Conservation (phyloP, 192 early-diverging fungal genomes). For the Coemansia sp. region DNA sequence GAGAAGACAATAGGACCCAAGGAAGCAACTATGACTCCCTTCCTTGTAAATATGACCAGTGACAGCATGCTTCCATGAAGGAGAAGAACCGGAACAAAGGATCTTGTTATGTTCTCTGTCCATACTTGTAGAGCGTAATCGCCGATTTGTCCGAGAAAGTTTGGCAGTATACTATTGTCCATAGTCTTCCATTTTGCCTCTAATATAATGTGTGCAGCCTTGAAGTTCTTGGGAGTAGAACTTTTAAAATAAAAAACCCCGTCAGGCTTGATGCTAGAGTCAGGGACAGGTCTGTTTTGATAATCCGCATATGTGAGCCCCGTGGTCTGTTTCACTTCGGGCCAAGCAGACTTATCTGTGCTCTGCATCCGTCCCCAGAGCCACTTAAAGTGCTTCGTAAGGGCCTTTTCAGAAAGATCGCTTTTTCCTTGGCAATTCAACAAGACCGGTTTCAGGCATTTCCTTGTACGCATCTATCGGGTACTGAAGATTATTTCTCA, state of each 20-base stretch:
- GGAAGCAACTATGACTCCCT: not conserved
- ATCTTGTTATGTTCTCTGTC: conserved; percentile 6
- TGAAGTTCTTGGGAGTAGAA: not conserved
- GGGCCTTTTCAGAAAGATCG: not conserved
- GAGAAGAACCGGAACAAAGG: conserved; percentile 13
- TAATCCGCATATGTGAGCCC: not conserved
- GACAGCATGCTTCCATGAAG: conserved; percentile 12
- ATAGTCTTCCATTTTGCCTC: not conserved
- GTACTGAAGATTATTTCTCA: not conserved
- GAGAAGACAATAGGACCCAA: conserved; percentile 4
- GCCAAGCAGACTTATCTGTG: not conserved
- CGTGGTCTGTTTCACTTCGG: not conserved
- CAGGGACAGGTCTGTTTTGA: not conserved
- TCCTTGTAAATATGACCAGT: conserved; percentile 22
- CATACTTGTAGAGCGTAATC: conserved; percentile 15
- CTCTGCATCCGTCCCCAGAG: not conserved
- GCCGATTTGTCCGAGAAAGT: conserved; percentile 27
- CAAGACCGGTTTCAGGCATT: not conserved
- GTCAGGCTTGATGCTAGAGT: not conserved
- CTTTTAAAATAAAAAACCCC: not conserved
- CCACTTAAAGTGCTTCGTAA: not conserved
- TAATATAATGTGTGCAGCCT: not conserved
- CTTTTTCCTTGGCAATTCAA: not conserved
- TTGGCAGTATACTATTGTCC: not conserved
- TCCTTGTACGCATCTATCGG: not conserved